Evolutionary conservation across 345 rosid species (phyloP).

Genomic region (Syzygium aqueum): DNA sequence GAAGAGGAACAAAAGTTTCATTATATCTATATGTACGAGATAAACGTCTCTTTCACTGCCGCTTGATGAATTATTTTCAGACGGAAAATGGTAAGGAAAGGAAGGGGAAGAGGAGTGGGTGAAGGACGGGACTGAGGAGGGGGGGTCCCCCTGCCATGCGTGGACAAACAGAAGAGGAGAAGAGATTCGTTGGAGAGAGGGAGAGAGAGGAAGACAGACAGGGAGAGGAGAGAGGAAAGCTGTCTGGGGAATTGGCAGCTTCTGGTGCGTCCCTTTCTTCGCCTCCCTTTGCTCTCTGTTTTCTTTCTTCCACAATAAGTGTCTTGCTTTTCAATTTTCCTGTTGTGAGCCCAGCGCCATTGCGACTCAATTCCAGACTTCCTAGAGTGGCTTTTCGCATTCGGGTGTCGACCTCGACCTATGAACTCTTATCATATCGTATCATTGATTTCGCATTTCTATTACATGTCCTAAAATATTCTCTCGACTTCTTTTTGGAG

Average conservation of each 20-base stretch:
- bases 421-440: background rate
- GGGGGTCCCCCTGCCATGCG: background rate
- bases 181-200: background rate
- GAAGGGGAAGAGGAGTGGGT: background rate
- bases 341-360: background rate
- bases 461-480: background rate
- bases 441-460: background rate
- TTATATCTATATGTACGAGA: background rate
- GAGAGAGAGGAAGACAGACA: background rate
- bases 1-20: background rate
- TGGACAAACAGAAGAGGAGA: background rate
- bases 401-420: background rate
- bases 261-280: background rate
- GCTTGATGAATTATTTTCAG: background rate
- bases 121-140: background rate
- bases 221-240: background rate
- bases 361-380: background rate
- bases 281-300: background rate
- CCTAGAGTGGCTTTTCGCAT: background rate
- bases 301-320: background rate
- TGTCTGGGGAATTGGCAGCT: slow-evolving; percentile 5
- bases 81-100: background rate
- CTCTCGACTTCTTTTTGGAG: no score
- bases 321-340: no score
- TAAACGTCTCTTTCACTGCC: background rate